Percentiles rank a stretch among this genome's conserved stretches.
Evolutionary conservation across 2,329 filamentous ascomycete species (phyloP).

Genomic region (Hymenoscyphus salicellus): DNA sequence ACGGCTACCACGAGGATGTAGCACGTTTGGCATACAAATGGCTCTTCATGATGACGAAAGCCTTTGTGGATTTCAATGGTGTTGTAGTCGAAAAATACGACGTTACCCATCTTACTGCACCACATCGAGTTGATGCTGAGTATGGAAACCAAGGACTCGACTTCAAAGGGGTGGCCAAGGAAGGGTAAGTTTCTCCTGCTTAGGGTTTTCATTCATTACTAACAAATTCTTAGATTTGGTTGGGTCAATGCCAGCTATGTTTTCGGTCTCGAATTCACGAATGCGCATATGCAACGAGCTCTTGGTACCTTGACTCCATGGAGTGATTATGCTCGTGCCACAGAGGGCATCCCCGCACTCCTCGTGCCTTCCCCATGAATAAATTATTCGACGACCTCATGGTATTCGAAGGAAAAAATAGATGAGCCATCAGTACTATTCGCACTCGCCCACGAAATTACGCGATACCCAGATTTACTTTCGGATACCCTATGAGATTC

Average conservation of each 20-base stretch:
- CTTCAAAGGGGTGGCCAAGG: slow-evolving; percentile 92
- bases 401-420: not conserved
- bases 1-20: slow-evolving; percentile 87
- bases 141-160: slow-evolving; percentile 96
- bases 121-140: slow-evolving; percentile 91
- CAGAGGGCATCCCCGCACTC: slow-evolving; percentile 5
- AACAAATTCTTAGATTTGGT: slow-evolving; percentile 66
- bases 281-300: slow-evolving; percentile 83
- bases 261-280: slow-evolving; percentile 84
- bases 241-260: slow-evolving; percentile 99
- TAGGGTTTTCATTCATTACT: slow-evolving; percentile 15
- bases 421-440: not conserved
- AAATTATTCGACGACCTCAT: not conserved
- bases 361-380: not conserved
- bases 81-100: slow-evolving; percentile 99
- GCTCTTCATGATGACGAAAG: slow-evolving; percentile 97
- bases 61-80: slow-evolving; percentile 97
- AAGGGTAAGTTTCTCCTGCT: slow-evolving; percentile 67
- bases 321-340: slow-evolving; percentile 26
- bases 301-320: slow-evolving; percentile 82
- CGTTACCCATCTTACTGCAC: slow-evolving; percentile 83
- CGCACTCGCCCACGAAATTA: slow-evolving; percentile 1
- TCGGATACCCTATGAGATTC: slow-evolving; percentile 1
- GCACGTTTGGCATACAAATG: slow-evolving; percentile 91
- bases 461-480: slow-evolving; percentile 6